Evolutionary conservation across 805 yeast genomes (phyloP).

Genomic region (Ogataea neopini): DNA sequence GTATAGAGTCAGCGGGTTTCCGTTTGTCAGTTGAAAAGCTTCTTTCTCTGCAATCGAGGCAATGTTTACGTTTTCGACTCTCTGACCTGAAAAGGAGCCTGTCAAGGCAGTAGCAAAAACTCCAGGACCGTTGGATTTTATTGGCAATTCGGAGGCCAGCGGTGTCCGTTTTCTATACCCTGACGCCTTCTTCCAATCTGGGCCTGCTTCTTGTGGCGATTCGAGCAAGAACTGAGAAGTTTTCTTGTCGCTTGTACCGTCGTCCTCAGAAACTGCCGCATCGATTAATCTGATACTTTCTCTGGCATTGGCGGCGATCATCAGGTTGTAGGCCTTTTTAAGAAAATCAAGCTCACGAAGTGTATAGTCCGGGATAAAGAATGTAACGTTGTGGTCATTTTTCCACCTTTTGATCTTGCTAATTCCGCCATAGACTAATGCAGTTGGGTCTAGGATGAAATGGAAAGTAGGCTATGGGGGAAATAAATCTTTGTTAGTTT

Average conservation of each 20-base stretch:
- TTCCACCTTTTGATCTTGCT: conserved; percentile 70
- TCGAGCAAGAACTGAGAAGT: conserved; percentile 38
- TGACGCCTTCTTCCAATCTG: conserved; percentile 50
- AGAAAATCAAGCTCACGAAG: conserved; percentile 60
- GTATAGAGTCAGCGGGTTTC: conserved; percentile 4
- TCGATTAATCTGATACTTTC: conserved; percentile 67
- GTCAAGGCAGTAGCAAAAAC: conserved; percentile 10
- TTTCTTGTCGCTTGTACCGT: neutral
- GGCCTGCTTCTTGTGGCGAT: conserved; percentile 46
- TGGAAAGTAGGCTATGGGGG: conserved; percentile 19
- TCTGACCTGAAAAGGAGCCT: neutral
- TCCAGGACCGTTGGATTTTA: conserved; percentile 16
- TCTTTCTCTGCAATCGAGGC: conserved; percentile 10
- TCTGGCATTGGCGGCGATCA: conserved; percentile 63
- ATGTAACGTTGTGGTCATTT: conserved; percentile 38
- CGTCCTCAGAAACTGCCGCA: conserved; percentile 24
- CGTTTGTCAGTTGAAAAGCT: conserved; percentile 6
- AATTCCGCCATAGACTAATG: conserved; percentile 61
- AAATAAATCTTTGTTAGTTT: neutral
- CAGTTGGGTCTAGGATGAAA: conserved; percentile 66
- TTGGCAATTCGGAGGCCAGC: conserved; percentile 37
- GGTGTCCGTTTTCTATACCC: conserved; percentile 50
- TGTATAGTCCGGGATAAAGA: conserved; percentile 58
- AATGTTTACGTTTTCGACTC: too few species aligned
- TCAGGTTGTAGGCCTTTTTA: conserved; percentile 50